Conservation (phyloP, 1,284 basidiomycete genomes). For the Meira miltonrushii region DNA sequence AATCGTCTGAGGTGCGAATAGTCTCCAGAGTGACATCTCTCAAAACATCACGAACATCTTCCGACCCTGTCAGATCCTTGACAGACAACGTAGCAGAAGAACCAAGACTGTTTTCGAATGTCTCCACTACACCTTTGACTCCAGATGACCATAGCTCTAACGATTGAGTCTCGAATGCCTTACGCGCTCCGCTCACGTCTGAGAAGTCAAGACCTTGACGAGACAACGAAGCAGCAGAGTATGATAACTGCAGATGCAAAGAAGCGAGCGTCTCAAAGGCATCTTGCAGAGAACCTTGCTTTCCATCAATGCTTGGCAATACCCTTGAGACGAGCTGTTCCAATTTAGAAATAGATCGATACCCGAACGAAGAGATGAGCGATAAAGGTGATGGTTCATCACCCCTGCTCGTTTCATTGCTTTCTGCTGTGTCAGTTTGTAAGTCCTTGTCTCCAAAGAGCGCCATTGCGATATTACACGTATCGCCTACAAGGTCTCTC, state of each 20-base stretch:
- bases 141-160: neutral
- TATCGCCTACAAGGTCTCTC: constrained; percentile 4
- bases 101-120: neutral
- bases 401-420: neutral
- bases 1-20: neutral
- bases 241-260: constrained; percentile 1
- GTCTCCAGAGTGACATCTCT: neutral
- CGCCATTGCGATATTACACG: constrained; percentile 1
- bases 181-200: neutral
- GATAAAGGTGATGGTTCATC: neutral
- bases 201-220: constrained; percentile 6
- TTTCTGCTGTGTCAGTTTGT: neutral
- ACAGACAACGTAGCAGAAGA: neutral
- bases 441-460: neutral
- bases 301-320: neutral
- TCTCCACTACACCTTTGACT: neutral
- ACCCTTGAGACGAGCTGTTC: neutral
- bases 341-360: neutral
- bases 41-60: neutral
- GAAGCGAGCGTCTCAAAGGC: neutral
- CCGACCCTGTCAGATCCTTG: no score
- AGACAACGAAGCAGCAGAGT: neutral
- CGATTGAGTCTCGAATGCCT: neutral
- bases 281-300: neutral
- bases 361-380: constrained; percentile 4